phyloP scores from a whole-genome alignment of 2,329 filamentous ascomycete species.

The Fusarium tjaetaba region DNA sequence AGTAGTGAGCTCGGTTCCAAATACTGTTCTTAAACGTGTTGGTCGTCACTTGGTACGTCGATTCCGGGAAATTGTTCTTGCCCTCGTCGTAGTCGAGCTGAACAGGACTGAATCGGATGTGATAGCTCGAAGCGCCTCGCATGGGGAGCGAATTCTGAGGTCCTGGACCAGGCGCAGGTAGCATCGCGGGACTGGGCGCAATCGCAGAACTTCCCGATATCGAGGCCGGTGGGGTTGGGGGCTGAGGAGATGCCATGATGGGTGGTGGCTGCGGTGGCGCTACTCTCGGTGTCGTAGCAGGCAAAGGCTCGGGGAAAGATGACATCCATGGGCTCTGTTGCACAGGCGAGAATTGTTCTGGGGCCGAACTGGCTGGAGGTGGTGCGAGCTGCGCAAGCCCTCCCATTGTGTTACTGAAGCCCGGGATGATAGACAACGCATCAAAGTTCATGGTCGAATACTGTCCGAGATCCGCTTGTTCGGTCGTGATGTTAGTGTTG shows the following conservation, averaged over 20 bases:
- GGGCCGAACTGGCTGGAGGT: constrained; percentile 42
- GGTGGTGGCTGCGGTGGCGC: constrained; percentile 42
- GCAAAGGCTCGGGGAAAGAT: constrained; percentile 43
- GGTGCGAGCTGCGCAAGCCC: constrained; percentile 50
- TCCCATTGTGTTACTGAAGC: constrained; percentile 47
- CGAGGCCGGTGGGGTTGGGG: constrained; percentile 46
- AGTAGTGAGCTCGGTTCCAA: constrained; percentile 73
- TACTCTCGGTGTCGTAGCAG: constrained; percentile 34
- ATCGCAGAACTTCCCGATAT: constrained; percentile 42
- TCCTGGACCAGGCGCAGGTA: constrained; percentile 27
- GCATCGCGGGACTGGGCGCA: constrained; percentile 31
- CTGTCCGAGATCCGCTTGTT: constrained; percentile 51
- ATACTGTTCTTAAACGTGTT: constrained; percentile 73
- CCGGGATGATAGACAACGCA: constrained; percentile 59
- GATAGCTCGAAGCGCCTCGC: constrained; percentile 39
- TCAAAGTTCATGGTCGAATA: constrained; percentile 57
- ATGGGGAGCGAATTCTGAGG: constrained; percentile 21
- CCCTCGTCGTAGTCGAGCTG: constrained; percentile 60
- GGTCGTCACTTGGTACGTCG: constrained; percentile 60
- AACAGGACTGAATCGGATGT: constrained; percentile 61
- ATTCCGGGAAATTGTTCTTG: constrained; percentile 56
- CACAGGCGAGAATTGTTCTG: constrained; percentile 48
- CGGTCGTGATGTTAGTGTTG: constrained; percentile 55
- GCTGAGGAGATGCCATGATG: constrained; percentile 46
- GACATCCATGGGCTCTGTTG: constrained; percentile 53